Evolutionary conservation across 306 rosid species (phyloP), one percentile per base, ranked within the genome.

Genomic region (Acmispon strigosus): DNA sequence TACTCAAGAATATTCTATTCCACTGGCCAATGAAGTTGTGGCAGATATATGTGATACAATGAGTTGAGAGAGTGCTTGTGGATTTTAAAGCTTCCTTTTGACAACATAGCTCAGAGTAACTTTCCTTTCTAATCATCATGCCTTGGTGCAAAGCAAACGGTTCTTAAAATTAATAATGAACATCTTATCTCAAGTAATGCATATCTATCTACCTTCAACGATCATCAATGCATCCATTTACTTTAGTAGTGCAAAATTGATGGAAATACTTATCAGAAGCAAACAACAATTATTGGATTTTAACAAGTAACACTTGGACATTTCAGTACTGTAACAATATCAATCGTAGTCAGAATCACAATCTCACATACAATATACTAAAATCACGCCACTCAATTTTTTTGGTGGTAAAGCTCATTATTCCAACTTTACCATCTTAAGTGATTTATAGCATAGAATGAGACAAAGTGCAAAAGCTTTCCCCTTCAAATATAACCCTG

Each of bases 1-100:
- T 74, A 80, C 76, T 17, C 37, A 7, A 80, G 77, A 80, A 80
- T 79, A 79, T 73, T 79, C 80, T 67, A 68, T 61, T 68, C 51
- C 66, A 74, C 53, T 32, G 56, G 68, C 76, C 83, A 74, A 53
- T 74, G 53, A 53, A 43, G 68, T 52, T 41, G 45, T 74, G 80
- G 60, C 83, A 79, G 37, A 60, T 52, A 66, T 51, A 48, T 60
- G 4, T 49, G 68, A 54, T 39, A 78, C 78, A 60, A 44, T 29
- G 42, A 74, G 68, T 51, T 60, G 27, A 62, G 73, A 61, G 32
- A 62, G 44, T 69, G 61, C 16, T 54, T 45, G 43, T 2, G 15
- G 43, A 24, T 42, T 57, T 66, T 59, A 59, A 73, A 56, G 58
- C 69, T 65, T 75, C 74, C 63, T 78, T 58, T 79, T 79, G 39